phyloP scores from a whole-genome alignment of 2,329 filamentous ascomycete species.

The Rhytidhysteron rufulum region DNA sequence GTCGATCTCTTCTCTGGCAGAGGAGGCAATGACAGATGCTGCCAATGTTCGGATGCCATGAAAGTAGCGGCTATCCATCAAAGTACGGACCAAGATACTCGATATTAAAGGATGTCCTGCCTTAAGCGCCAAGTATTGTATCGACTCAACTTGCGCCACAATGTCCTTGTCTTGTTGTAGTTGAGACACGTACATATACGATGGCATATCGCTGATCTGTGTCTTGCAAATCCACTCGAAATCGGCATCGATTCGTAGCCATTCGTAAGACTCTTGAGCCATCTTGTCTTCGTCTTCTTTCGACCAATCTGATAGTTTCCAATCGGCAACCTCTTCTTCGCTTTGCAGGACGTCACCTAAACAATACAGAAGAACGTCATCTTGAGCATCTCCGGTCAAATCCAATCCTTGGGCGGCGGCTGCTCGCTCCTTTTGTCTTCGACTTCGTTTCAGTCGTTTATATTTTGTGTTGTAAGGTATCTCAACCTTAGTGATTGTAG shows the following conservation, averaged over 20 bases:
- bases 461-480: constrained; percentile 99
- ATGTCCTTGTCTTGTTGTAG: constrained; percentile 96
- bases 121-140: constrained; percentile 68
- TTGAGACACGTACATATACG: constrained; percentile 98
- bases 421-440: constrained; percentile 74
- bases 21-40: constrained; percentile 70
- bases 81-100: constrained; percentile 81
- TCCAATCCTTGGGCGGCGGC: constrained; percentile 62
- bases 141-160: constrained; percentile 74
- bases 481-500: constrained; percentile 78
- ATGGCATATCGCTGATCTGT: constrained; percentile 69
- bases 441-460: constrained; percentile 88
- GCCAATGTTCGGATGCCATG: constrained; percentile 88
- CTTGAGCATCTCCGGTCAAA: constrained; percentile 58
- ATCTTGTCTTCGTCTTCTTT: constrained; percentile 84
- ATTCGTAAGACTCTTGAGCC: constrained; percentile 96
- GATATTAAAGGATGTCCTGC: constrained; percentile 76
- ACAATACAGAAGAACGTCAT: constrained; percentile 84
- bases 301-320: constrained; percentile 86
- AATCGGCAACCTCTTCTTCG: constrained; percentile 75
- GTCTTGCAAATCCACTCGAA: constrained; percentile 96
- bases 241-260: constrained; percentile 96
- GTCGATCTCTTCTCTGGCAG: constrained; percentile 56
- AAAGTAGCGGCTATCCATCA: constrained; percentile 90
- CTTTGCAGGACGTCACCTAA: constrained; percentile 85